Evolutionary conservation across 371 early-diverging fungal genomes (phyloP), one percentile per base, ranked within the genome.

Genomic region (Mortierella sp.): DNA sequence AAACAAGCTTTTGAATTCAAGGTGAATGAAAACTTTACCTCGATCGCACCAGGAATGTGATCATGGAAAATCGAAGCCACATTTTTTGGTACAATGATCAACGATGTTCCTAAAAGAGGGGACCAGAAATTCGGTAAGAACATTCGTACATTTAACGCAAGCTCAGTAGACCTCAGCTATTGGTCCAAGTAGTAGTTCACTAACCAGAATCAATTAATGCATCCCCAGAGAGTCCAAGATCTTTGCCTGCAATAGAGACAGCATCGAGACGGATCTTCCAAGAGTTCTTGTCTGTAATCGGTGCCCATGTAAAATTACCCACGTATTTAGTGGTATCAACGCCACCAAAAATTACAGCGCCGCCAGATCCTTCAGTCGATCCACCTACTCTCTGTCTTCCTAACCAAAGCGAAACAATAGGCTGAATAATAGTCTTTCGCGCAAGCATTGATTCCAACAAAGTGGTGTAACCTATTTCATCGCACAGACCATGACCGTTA

Each of bases 331-430:
- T 86, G 56, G 87, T 68, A 83, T 97, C 90, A 64, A 90, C 79
- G 22, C 92, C 97, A 63, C 97, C 97, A 83, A 97, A 92, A 9
- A 93, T 87, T 49, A 98, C 86, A 66, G 95, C 96, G 42, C 98
- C 97, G 22, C 94, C 95, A 15, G 76, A 68, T 8, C 82, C 76
- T n/a, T 86, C 90, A 23, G 17, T 64, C 13, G 80, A 43, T 8
- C 80, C 80, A 4, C 80, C 80, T 57, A 79, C 43, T 26, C 80
- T 43, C 43, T 73, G 74, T 19, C 80, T 61, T 22, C 80, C 80
- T 61, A 79, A 17, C 80, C 80, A 79, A 15, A 79, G 34, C 28
- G 80, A 79, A 7, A 79, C 80, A 45, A 79, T 79, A 9, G 80
- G 80, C n/a, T 79, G 80, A 31, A 70, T 40, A n/a, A 79, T 54